Evolutionary conservation across 1,139 yeast genomes (phyloP).

Genomic region (Suhomyces atakaporum): DNA sequence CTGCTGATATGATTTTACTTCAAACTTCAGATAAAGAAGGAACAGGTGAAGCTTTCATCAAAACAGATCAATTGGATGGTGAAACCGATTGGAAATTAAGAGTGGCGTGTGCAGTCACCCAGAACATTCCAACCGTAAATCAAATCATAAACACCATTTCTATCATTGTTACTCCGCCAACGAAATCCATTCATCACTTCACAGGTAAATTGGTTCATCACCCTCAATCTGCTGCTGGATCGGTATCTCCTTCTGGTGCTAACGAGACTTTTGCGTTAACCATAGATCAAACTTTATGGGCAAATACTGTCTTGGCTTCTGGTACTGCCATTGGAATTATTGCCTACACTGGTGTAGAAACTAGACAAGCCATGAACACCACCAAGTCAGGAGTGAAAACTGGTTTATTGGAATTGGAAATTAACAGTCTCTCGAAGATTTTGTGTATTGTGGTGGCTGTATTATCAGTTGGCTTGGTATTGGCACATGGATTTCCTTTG

Average conservation of each 20-base stretch:
- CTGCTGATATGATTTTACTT: slow-evolving; percentile 86
- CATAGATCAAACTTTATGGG: slow-evolving; percentile 96
- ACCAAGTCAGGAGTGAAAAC: slow-evolving; percentile 87
- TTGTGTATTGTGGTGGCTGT: slow-evolving; percentile 84
- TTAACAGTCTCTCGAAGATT: slow-evolving; percentile 83
- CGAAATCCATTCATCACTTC: slow-evolving; percentile 79
- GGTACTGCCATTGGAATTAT: slow-evolving; percentile 89
- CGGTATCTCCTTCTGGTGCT: slow-evolving; percentile 24
- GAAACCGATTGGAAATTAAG: slow-evolving; percentile 98
- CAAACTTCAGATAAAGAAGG: slow-evolving; percentile 72
- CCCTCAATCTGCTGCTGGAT: slow-evolving; percentile 27
- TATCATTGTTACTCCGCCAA: slow-evolving; percentile 74
- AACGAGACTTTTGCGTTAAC: slow-evolving; percentile 66
- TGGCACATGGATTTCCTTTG: slow-evolving; percentile 71
- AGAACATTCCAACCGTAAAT: slow-evolving; percentile 46
- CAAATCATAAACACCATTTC: slow-evolving; percentile 43
- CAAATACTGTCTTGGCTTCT: slow-evolving; percentile 93
- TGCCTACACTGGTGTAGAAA: slow-evolving; percentile 87
- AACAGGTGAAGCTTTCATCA: slow-evolving; percentile 87
- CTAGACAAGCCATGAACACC: slow-evolving; percentile 93
- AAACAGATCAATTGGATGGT: slow-evolving; percentile 97
- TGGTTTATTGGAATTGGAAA: slow-evolving; percentile 87
- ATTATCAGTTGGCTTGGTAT: slow-evolving; percentile 74
- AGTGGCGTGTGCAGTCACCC: slow-evolving; percentile 74
- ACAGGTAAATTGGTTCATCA: slow-evolving; percentile 65